A percentile compares a stretch with the other conserved stretches of the same genome.
Evolutionary conservation across 306 rosid species (phyloP).

Genomic region (Malus sieversii): DNA sequence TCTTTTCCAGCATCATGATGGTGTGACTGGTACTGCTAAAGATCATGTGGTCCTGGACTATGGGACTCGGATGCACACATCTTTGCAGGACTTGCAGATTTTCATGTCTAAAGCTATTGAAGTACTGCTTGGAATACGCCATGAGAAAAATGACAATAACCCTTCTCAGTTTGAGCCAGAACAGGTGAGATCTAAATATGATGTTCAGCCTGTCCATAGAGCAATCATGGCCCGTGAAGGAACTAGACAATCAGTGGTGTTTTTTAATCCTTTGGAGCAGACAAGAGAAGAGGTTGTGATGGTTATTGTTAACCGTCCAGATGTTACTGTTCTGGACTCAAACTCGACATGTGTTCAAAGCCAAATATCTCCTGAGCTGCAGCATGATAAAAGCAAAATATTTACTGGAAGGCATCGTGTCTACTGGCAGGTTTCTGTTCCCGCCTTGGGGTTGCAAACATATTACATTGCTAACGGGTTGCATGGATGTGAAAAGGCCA

Average conservation of each 20-base stretch:
- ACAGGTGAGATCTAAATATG: conserved; percentile 77
- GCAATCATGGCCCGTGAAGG: conserved; percentile 52
- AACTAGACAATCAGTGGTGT: conserved; percentile 51
- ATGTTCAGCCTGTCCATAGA: conserved; percentile 81
- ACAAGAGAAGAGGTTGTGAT: conserved; percentile 86
- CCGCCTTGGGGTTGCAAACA: conserved; percentile 82
- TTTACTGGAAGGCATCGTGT: conserved; percentile 84
- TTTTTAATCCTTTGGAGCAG: conserved; percentile 77
- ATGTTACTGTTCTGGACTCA: conserved; percentile 65
- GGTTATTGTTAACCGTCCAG: conserved; percentile 68
- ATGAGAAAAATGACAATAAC: conserved; percentile 61
- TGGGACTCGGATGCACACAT: conserved; percentile 88
- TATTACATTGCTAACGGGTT: conserved; percentile 63
- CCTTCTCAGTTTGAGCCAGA: conserved; percentile 77
- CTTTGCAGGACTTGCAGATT: conserved; percentile 82
- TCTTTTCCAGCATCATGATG: conserved; percentile 99
- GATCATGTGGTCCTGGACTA: conserved; percentile 89
- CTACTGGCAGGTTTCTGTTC: conserved; percentile 75
- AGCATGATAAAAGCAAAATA: conserved; percentile 52
- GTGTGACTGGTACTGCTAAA: conserved; percentile 97
- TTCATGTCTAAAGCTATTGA: conserved; percentile 89
- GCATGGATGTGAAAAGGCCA: conserved; percentile 62
- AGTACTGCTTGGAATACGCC: conserved; percentile 75
- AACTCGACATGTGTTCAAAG: conserved; percentile 74
- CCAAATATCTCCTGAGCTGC: conserved; percentile 84